Conservation (phyloP, 2,329 filamentous ascomycete species). For the Sporothrix humicola region DNA sequence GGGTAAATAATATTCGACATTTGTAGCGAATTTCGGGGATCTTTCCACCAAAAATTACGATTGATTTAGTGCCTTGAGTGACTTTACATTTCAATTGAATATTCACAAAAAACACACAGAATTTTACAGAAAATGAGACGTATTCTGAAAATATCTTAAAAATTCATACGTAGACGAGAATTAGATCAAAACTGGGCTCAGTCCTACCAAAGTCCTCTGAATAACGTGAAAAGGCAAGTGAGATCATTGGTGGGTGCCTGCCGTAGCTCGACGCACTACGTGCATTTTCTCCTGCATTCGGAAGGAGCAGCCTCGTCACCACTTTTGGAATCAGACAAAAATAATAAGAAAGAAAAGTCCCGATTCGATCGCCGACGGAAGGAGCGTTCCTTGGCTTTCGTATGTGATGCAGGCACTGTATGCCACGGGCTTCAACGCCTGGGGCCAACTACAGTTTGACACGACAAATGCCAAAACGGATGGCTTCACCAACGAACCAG, state of each 20-base stretch:
- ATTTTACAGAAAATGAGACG: not conserved
- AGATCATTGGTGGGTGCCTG: not conserved
- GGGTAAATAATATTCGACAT: not conserved
- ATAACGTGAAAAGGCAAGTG: not conserved
- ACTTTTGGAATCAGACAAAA: not conserved
- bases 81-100: not conserved
- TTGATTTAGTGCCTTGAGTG: too few species aligned
- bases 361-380: not conserved
- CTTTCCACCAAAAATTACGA: too few species aligned
- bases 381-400: not conserved
- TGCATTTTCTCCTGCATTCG: not conserved
- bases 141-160: not conserved
- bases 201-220: not conserved
- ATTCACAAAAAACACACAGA: not conserved
- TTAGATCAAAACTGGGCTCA: not conserved
- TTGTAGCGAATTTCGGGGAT: not conserved
- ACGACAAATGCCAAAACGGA: not conserved
- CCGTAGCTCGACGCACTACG: not conserved
- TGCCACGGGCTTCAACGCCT: constrained; percentile 64
- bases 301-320: constrained; percentile 12
- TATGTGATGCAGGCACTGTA: constrained; percentile 51
- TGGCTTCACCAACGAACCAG: constrained; percentile 44
- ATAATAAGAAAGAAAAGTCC: not conserved
- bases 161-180: not conserved
- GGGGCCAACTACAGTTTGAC: constrained; percentile 57